These are phyloP conservation scores for Lactuca sativa DNA, from an alignment of 129 eudicot species.

Conservation along the genomic window DNA sequence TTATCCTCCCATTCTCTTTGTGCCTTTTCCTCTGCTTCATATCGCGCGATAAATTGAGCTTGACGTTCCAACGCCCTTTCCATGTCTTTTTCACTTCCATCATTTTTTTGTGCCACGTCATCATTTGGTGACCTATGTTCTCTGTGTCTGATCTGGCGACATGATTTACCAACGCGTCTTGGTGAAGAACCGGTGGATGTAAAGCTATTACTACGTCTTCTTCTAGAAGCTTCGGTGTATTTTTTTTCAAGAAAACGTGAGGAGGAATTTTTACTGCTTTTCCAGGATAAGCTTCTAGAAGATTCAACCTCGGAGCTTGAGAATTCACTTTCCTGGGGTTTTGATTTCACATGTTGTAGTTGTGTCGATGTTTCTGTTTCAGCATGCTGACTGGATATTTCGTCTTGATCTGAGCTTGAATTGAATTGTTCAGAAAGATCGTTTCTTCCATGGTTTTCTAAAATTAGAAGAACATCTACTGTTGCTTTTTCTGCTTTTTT, in stretches of 20 bases:
- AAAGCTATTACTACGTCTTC: constrained; percentile 53
- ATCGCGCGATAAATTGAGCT: constrained; percentile 65
- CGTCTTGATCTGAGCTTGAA: constrained; percentile 70
- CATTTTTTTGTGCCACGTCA: constrained; percentile 20
- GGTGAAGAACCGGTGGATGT: constrained; percentile 54
- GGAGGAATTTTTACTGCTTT: constrained; percentile 56
- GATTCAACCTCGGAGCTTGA: constrained; percentile 84
- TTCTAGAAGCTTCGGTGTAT: constrained; percentile 52
- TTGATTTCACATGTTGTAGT: constrained; percentile 5
- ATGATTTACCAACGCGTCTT: constrained; percentile 78
- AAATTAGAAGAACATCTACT: constrained; percentile 69
- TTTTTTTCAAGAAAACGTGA: constrained; percentile 46
- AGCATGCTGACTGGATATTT: constrained; percentile 36
- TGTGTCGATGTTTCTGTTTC: constrained; percentile 24
- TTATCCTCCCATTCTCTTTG: constrained; percentile 98
- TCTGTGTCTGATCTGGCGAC: constrained; percentile 74
- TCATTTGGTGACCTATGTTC: constrained; percentile 53
- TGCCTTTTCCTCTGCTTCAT: constrained; percentile 81
- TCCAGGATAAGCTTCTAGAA: constrained; percentile 88
- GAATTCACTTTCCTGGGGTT: constrained; percentile 36
- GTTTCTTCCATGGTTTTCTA: constrained; percentile 60
- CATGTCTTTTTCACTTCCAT: constrained; percentile 51
- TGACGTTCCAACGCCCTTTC: constrained; percentile 69
- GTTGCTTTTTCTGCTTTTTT: constrained; percentile 91
- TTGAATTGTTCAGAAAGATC: constrained; percentile 68